Evolutionary conservation across 768 basidiomycete genomes (phyloP), one percentile per base, ranked within the genome.

Genomic region (Lentinula detonsa): DNA sequence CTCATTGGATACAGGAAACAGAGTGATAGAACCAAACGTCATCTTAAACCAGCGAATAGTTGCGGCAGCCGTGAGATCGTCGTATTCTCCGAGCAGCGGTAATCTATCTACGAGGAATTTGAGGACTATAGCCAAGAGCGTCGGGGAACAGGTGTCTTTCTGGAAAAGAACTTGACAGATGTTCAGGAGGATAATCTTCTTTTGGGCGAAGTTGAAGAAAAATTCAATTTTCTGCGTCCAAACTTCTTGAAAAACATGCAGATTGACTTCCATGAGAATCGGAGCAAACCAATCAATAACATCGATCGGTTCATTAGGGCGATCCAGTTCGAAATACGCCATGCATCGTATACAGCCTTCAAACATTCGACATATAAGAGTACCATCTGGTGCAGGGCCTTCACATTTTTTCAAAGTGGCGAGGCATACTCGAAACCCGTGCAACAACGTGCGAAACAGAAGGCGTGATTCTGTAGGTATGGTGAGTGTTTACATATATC

Each of bases 41-140:
- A 97, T 89, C 77, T 97, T 98, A 84, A 93, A 98, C 50, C 98
- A 76, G 55, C 93, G 86, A 63, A 99, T 89, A 9, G 91, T 90
- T 11, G 94, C 85, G 0, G 88, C 87, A 0, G 93, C 91, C 18
- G 86, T 85, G 63, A 85, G 79, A 65, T 93, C 90, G 64, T 93
- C 89, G 68, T 88, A 84, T 64, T 94, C 90, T 37, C 95, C 96
- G 5, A 99, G 82, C 43, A 87, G 74, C 16, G 87, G 89, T 15
- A 99, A 83, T 39, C 88, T 83, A 23, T 87, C 85, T 55, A 95
- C 86, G 57, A 99, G 82, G 73, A 92, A 93, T 37, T 87, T 83
- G 62, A 98, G 84, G 34, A 98, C 82, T 60, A 97, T 96, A 4
- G 91, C 91, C 62, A 97, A 83, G 9, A 98, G 80, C 9, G 92